These are phyloP conservation scores for Glebionis coronaria DNA, from an alignment of 129 eudicot genomes.

Conservation along the genomic window DNA sequence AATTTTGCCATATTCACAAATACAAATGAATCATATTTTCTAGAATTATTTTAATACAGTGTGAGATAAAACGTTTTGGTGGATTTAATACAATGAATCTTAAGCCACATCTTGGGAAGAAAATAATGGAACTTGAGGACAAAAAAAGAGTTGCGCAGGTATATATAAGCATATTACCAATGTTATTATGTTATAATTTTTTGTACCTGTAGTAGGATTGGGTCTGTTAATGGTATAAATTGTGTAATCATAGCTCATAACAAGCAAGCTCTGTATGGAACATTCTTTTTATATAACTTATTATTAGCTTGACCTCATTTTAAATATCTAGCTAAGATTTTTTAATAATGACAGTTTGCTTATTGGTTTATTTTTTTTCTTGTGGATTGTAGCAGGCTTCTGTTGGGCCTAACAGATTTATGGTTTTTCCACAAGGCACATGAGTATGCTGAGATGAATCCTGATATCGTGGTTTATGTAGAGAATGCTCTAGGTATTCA, in stretches of 20 bases:
- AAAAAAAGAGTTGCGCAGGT: no score
- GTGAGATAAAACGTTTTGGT: no score
- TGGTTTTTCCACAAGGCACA: conserved; percentile 97
- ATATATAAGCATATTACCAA: no score
- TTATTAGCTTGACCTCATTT: background rate
- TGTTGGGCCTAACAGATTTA: conserved; percentile 80
- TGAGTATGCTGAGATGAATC: conserved; percentile 85
- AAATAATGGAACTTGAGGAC: no score
- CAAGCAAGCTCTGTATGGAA: background rate
- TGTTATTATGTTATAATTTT: no score
- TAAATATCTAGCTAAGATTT: background rate
- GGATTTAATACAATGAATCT: no score
- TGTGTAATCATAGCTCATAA: background rate
- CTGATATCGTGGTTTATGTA: conserved; percentile 85
- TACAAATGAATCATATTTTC: no score
- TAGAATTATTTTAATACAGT: no score
- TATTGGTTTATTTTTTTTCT: conserved; percentile 2
- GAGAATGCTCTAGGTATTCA: conserved; percentile 91
- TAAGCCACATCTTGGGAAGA: no score
- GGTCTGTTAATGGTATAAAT: background rate
- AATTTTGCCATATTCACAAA: no score
- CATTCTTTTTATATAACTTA: background rate
- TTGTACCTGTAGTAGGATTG: background rate
- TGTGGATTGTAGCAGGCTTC: conserved; percentile 55
- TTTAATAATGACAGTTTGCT: background rate